Evolutionary conservation across 1,284 basidiomycete species (phyloP).

Genomic region (Leccinum variabile): DNA sequence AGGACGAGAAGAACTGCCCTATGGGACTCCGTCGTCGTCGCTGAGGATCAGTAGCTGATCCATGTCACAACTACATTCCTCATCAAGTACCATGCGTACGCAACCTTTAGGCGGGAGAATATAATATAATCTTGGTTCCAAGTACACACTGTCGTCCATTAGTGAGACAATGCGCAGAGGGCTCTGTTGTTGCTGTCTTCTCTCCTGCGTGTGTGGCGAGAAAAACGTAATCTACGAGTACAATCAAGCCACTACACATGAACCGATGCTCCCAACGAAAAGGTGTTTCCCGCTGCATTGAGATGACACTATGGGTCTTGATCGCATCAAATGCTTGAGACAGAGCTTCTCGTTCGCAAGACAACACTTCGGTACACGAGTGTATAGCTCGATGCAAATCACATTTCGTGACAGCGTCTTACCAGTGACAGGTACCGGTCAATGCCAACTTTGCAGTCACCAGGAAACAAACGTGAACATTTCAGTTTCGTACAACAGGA

Average conservation of each 20-base stretch:
- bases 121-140: too few relatives aligned
- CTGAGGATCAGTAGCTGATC: neutral
- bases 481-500: conserved; percentile 1
- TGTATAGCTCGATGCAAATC: neutral
- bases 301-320: neutral
- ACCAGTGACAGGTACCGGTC: neutral
- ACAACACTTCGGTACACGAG: neutral
- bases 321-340: neutral
- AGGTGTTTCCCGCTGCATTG: too few relatives aligned
- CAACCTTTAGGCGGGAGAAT: too few relatives aligned
- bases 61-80: neutral
- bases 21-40: neutral
- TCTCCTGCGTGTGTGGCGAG: too few relatives aligned
- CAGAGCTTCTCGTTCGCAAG: neutral
- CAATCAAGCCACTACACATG: too few relatives aligned
- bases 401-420: neutral
- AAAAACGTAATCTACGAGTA: too few relatives aligned
- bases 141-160: too few relatives aligned
- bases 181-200: too few relatives aligned
- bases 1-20: neutral
- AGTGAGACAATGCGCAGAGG: too few relatives aligned
- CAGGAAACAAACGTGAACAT: neutral
- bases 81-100: too few relatives aligned
- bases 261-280: neutral
- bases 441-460: neutral